phyloP scores from a whole-genome alignment of 2,329 filamentous ascomycete species.

The Aspergillus sp. region DNA sequence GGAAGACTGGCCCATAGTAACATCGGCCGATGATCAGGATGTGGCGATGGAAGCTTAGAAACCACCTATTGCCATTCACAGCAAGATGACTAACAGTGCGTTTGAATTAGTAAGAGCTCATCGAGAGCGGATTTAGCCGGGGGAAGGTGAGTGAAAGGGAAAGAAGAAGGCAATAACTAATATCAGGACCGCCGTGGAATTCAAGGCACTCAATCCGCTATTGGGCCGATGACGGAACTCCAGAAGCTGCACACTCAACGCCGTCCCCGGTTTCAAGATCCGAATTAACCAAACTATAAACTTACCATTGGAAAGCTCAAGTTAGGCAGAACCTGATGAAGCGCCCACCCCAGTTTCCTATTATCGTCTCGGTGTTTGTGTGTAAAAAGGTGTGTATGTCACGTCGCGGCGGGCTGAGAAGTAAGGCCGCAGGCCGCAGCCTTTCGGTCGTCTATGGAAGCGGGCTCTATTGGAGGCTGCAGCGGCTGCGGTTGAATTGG shows the following conservation, averaged over 20 bases:
- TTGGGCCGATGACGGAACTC: slow-evolving; percentile 9
- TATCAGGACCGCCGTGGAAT: background rate
- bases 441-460: background rate
- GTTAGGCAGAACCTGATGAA: background rate
- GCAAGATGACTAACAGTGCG: slow-evolving; percentile 22
- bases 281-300: background rate
- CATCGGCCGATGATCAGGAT: slow-evolving; percentile 18
- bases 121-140: background rate
- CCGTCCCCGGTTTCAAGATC: background rate
- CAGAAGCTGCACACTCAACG: slow-evolving; percentile 6
- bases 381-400: background rate
- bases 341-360: background rate
- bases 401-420: background rate
- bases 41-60: slow-evolving; percentile 24
- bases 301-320: slow-evolving; percentile 20
- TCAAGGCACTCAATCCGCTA: background rate
- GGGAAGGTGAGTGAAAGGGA: background rate
- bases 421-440: slow-evolving; percentile 8
- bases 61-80: slow-evolving; percentile 31
- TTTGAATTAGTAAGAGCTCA: slow-evolving; percentile 21
- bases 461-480: slow-evolving; percentile 1
- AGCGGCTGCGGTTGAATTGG: slow-evolving; percentile 1
- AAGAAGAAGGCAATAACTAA: background rate
- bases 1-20: slow-evolving; percentile 46
- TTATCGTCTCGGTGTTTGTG: background rate